Conservation (phyloP, 257 asterid species). For the Anisodus tanguticus region DNA sequence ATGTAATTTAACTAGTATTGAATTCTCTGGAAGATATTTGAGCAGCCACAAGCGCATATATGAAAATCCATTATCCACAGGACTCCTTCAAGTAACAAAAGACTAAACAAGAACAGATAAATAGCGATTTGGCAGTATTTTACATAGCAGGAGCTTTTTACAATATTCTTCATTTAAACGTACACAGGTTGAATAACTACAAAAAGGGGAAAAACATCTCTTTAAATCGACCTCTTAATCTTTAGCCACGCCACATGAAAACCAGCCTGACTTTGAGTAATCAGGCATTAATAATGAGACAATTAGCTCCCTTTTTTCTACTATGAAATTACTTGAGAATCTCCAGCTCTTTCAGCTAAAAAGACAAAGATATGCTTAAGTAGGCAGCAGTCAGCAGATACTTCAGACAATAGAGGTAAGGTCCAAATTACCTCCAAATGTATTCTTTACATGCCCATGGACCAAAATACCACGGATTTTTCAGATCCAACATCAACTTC, state of each 20-base stretch:
- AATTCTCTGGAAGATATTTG: conserved; percentile 1
- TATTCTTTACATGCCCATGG: not conserved
- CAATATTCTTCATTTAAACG: not conserved
- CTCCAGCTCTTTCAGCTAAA: not conserved
- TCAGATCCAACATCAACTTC: not conserved
- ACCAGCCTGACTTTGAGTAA: not conserved
- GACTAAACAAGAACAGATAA: not conserved
- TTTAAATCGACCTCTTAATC: not conserved
- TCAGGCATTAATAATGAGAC: not conserved
- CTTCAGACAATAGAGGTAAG: not conserved
- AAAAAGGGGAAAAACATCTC: not conserved
- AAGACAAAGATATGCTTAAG: not conserved
- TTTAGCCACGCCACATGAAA: not conserved
- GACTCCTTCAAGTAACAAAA: not conserved
- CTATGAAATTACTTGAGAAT: not conserved
- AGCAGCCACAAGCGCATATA: not conserved
- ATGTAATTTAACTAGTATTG: not conserved
- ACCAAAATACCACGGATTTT: not conserved
- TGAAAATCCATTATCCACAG: not conserved
- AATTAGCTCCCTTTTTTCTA: not conserved
- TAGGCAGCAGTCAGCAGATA: not conserved
- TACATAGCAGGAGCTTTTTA: not conserved
- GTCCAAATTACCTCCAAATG: not conserved
- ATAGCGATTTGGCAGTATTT: not conserved
- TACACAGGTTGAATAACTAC: not conserved